phyloP scores from a whole-genome alignment of 352 stramenopile genomes.

The Pseudoperonospora humuli region DNA sequence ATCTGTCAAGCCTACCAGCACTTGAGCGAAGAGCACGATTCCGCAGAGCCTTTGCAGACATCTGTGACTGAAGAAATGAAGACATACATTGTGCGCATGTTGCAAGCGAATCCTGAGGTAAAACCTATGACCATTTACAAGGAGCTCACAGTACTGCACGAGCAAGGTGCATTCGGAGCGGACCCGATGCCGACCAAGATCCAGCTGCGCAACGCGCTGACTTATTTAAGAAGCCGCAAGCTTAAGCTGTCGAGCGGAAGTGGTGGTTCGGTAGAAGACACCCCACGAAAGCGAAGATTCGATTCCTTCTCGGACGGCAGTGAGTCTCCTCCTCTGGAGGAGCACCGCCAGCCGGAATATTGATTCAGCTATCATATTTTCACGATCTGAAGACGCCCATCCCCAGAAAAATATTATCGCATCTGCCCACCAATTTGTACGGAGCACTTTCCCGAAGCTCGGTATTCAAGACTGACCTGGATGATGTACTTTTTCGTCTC shows the following conservation, averaged over 20 bases:
- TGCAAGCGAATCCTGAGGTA: slow-evolving; percentile 49
- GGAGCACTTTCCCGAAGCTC: no score
- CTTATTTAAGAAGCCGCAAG: slow-evolving; percentile 73
- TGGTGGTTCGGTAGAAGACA: slow-evolving; percentile 6
- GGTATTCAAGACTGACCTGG: no score
- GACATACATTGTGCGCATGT: slow-evolving; percentile 55
- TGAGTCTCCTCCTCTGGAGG: slow-evolving; percentile 45
- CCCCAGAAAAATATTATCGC: no score
- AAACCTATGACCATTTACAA: slow-evolving; percentile 79
- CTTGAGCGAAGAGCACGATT: slow-evolving; percentile 69
- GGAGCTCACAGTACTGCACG: slow-evolving; percentile 48
- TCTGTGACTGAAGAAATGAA: slow-evolving; percentile 77
- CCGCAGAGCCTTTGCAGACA: slow-evolving; percentile 59
- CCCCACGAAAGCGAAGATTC: slow-evolving; percentile 36
- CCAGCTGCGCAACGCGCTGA: slow-evolving; percentile 70
- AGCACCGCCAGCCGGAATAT: slow-evolving; percentile 49
- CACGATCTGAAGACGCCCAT: no score
- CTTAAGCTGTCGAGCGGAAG: slow-evolving; percentile 31
- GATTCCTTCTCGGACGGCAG: slow-evolving; percentile 48
- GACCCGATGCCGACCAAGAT: slow-evolving; percentile 81
- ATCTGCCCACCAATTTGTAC: no score
- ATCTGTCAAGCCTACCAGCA: slow-evolving; percentile 74
- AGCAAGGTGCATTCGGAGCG: slow-evolving; percentile 44
- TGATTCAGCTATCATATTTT: no score
- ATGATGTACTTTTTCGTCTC: no score